phyloP scores from a whole-genome alignment of 352 stramenopile species.

The Pythium aquatile region DNA sequence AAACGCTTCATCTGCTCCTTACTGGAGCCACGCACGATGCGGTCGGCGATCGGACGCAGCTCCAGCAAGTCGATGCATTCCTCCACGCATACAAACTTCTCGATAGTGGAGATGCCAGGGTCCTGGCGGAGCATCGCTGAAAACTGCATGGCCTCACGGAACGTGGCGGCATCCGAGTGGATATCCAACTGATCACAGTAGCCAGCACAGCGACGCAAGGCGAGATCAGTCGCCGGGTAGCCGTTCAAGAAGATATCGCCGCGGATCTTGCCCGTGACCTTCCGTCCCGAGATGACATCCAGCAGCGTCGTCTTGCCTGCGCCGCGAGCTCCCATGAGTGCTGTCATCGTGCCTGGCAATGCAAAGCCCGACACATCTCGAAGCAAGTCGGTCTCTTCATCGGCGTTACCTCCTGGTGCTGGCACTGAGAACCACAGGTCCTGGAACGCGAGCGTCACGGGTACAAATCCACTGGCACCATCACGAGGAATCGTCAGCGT shows the following conservation, averaged over 20 bases:
- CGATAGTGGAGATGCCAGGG: constrained; percentile 20
- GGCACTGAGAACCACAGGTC: constrained; percentile 39
- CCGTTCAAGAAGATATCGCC: constrained; percentile 53
- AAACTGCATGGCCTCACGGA: constrained; percentile 86
- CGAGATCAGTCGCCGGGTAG: constrained; percentile 24
- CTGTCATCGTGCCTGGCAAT: constrained; percentile 39
- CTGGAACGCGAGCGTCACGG: constrained; percentile 32
- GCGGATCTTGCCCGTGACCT: constrained; percentile 56
- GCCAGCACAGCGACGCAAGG: constrained; percentile 23
- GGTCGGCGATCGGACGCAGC: constrained; percentile 27
- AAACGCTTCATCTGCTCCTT: constrained; percentile 37
- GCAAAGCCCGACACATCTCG: constrained; percentile 35
- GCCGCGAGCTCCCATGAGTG: constrained; percentile 45
- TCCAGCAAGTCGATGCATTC: constrained; percentile 38
- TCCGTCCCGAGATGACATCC: constrained; percentile 89
- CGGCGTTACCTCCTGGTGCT: constrained; percentile 19
- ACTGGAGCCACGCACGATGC: constrained; percentile 28
- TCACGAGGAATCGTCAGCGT: constrained; percentile 19
- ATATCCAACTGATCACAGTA: constrained; percentile 31
- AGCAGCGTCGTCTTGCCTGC: constrained; percentile 90
- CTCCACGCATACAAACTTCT: constrained; percentile 32
- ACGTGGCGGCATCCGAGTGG: constrained; percentile 73
- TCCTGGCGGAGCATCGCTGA: constrained; percentile 61
- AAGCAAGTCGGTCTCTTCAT: constrained; percentile 53
- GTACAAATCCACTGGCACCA: constrained; percentile 27